Base-by-base conservation (phyloP, 768 basidiomycete species). In the Mrakia blollopis region DNA sequence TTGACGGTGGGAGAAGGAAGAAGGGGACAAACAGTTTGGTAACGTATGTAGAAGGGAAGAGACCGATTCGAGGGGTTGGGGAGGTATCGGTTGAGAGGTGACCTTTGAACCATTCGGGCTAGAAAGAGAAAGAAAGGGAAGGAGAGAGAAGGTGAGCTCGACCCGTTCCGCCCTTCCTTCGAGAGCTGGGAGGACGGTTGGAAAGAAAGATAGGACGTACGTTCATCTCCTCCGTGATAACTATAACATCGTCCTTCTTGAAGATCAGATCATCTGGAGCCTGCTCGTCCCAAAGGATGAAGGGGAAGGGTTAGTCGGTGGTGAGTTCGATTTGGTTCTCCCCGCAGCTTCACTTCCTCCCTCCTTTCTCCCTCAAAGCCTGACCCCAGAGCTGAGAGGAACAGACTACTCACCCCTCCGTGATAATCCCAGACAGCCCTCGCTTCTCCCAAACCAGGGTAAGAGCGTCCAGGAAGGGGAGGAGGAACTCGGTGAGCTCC, bases 81-180 rank as follows among this genome's bases (percentile, higher is more conserved):
- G 67, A 69, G 16, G 50, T 44, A 54, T 76, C 47, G 57, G 35
- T 30, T 18, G 69, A 21, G 10, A 76, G 25, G 39, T 57, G 54
- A 18, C 75, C 75, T 54, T 76, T 76, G 52, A 39, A 71, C 75
- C 75, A 76, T 67, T 76, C 75, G 41, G 30, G 9, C 74, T 75
- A 37, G 5, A 21, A n/a, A 50, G 39, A 16, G 30, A 37, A 32
- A 30, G 16, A 39, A 4, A n/a, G 14, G 39, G 32, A 13, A 39
- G 37, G 39, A 39, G 25, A 25, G 65, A 11, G 65, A n/a, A 23
- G 32, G 35, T 21, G 65, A 68, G 63, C 63, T 62, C 61, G 61
- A 28, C 16, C 32, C n/a, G 61, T 28, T 62, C 61, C 7, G 13
- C 21, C 47, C 47, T 3, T 50, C 47, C 13, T 50, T 50, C 57